A percentile compares a stretch with the other conserved stretches of the same genome.
phyloP scores from a whole-genome alignment of 2,329 filamentous ascomycete genomes.

The Colletotrichum simmondsii region DNA sequence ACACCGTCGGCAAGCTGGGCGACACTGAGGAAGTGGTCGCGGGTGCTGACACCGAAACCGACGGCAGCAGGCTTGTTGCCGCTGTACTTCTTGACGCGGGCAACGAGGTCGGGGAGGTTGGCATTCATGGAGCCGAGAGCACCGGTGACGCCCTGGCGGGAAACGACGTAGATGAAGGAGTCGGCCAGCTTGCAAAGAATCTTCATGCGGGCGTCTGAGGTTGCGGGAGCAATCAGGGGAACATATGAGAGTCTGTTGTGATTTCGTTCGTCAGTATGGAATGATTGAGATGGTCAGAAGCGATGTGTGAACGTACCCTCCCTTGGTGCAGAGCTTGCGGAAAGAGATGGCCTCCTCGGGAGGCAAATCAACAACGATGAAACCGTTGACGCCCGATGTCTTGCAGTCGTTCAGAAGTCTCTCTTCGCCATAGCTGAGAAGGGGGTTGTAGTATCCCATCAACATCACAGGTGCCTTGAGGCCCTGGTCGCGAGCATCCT shows the following conservation, averaged over 20 bases:
- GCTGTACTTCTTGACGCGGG: constrained; percentile 90
- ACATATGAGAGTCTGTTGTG: constrained; percentile 83
- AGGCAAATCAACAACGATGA: constrained; percentile 95
- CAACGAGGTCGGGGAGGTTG: constrained; percentile 83
- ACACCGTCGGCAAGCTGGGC: constrained; percentile 90
- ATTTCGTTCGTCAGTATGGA: not conserved
- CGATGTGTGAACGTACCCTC: constrained; percentile 66
- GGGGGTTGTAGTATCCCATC: constrained; percentile 99
- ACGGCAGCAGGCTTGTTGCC: constrained; percentile 91
- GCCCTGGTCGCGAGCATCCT: constrained; percentile 80
- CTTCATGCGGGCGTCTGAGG: constrained; percentile 93
- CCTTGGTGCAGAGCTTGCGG: constrained; percentile 82
- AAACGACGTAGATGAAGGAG: constrained; percentile 99
- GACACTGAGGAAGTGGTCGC: constrained; percentile 91
- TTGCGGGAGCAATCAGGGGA: constrained; percentile 94
- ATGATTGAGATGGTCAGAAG: not conserved
- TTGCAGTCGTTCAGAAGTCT: constrained; percentile 85
- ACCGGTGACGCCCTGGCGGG: constrained; percentile 95
- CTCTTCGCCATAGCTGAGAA: constrained; percentile 95
- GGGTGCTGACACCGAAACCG: constrained; percentile 95
- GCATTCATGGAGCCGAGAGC: constrained; percentile 85
- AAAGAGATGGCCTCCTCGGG: constrained; percentile 96
- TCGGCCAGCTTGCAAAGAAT: constrained; percentile 96
- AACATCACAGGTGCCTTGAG: constrained; percentile 86
- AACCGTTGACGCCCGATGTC: constrained; percentile 89